Evolutionary conservation across 1,284 basidiomycete genomes (phyloP).

Genomic region (Sanguinoderma infundibulare): DNA sequence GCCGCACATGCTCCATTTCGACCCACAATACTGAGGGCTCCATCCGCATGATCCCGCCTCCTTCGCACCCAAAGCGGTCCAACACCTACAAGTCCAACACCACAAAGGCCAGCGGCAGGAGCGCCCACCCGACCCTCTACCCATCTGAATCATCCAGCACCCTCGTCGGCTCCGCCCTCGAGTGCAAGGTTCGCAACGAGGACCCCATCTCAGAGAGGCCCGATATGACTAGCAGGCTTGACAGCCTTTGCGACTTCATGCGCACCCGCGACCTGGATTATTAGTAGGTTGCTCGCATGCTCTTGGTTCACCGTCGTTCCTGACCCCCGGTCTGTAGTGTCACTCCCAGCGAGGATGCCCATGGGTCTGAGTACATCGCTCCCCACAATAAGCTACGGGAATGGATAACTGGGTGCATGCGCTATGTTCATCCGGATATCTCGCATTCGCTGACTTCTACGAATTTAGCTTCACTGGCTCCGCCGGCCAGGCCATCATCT

Average conservation of each 20-base stretch:
- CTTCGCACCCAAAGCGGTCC: conserved; percentile 27
- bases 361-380: conserved; percentile 88
- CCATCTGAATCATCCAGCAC: conserved; percentile 70
- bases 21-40: conserved; percentile 14
- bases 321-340: conserved; percentile 44
- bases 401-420: conserved; percentile 79
- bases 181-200: conserved; percentile 68
- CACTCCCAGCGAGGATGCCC: conserved; percentile 86
- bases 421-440: background rate
- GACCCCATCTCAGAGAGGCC: conserved; percentile 55
- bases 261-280: conserved; percentile 78
- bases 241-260: conserved; percentile 73
- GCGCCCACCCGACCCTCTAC: conserved; percentile 47
- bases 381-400: conserved; percentile 81
- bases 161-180: conserved; percentile 70
- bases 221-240: conserved; percentile 67
- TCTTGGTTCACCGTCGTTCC: conserved; percentile 10
- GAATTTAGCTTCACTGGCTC: conserved; percentile 81
- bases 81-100: conserved; percentile 34
- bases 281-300: conserved; percentile 64
- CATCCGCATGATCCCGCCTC: conserved; percentile 22
- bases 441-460: background rate
- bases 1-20: conserved; percentile 15
- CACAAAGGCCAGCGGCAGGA: conserved; percentile 26
- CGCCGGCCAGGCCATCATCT: conserved; percentile 84